Conservation (phyloP, 169 alveolate species). For the Plasmodium relictum region DNA sequence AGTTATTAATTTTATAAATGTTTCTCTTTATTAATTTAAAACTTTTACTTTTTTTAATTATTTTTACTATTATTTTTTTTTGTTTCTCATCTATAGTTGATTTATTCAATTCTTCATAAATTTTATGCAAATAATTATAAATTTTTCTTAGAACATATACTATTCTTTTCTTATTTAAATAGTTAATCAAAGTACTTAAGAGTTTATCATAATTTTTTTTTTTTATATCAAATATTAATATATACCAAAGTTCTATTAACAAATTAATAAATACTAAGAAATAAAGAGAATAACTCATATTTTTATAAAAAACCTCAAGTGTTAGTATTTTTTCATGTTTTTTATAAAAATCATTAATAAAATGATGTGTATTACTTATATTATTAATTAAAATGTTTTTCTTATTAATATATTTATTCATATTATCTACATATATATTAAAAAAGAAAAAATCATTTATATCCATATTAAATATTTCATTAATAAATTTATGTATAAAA, state of each 20-base stretch:
- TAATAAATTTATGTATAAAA: constrained; percentile 19
- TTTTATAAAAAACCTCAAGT: constrained; percentile 24
- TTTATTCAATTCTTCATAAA: constrained; percentile 24
- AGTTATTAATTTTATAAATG: constrained; percentile 30
- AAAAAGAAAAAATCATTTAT: constrained; percentile 25
- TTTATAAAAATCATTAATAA: constrained; percentile 38
- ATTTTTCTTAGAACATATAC: not conserved
- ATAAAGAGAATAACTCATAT: constrained; percentile 38
- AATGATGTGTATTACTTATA: constrained; percentile 30
- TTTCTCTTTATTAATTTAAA: constrained; percentile 30
- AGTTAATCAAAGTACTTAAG: not conserved
- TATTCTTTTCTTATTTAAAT: constrained; percentile 6
- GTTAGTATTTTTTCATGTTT: constrained; percentile 34
- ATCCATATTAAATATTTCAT: constrained; percentile 12
- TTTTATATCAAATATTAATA: not conserved
- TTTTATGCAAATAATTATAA: not conserved
- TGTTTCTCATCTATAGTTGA: constrained; percentile 3
- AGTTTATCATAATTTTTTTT: not conserved
- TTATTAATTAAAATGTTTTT: constrained; percentile 35
- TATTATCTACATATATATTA: constrained; percentile 31
- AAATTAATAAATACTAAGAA: constrained; percentile 30
- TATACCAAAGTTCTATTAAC: constrained; percentile 22
- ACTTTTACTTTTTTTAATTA: constrained; percentile 31
- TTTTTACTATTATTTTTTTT: constrained; percentile 37
- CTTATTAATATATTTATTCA: constrained; percentile 27